Percentiles rank a stretch among this genome's conserved stretches.
Conservation (phyloP, 2,329 filamentous ascomycete genomes). For the Fusarium sp. region DNA sequence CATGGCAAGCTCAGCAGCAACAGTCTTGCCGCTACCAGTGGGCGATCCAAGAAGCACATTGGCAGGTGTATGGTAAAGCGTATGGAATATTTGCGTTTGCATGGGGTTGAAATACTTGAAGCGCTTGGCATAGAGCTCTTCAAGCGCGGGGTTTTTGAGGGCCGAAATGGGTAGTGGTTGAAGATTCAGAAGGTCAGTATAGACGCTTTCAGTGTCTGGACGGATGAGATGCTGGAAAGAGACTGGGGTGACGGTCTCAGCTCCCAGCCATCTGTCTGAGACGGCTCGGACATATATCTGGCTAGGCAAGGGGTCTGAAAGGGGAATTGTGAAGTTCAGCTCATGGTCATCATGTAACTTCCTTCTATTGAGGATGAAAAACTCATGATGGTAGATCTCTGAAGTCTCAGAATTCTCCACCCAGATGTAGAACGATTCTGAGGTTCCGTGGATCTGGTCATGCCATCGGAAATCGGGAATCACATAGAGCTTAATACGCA, state of each 20-base stretch:
- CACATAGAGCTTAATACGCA: slow-evolving; percentile 87
- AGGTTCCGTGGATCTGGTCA: slow-evolving; percentile 89
- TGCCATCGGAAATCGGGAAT: slow-evolving; percentile 95
- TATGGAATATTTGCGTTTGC: slow-evolving; percentile 99
- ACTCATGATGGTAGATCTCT: slow-evolving; percentile 97
- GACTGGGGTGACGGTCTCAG: slow-evolving; percentile 92
- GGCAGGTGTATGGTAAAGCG: slow-evolving; percentile 87
- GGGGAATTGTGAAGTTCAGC: slow-evolving; percentile 94
- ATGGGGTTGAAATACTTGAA: slow-evolving; percentile 99
- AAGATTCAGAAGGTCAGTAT: slow-evolving; percentile 90
- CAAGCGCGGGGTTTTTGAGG: slow-evolving; percentile 83
- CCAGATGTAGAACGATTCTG: slow-evolving; percentile 98
- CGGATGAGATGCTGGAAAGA: slow-evolving; percentile 98
- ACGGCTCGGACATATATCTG: slow-evolving; percentile 96
- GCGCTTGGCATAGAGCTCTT: slow-evolving; percentile 86
- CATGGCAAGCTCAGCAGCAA: slow-evolving; percentile 96
- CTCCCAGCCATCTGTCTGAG: slow-evolving; percentile 95
- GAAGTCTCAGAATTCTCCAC: slow-evolving; percentile 98
- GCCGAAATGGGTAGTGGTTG: slow-evolving; percentile 89
- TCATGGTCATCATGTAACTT: slow-evolving; percentile 97
- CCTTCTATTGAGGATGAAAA: slow-evolving; percentile 88
- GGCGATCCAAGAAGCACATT: slow-evolving; percentile 96
- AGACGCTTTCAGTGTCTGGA: slow-evolving; percentile 96
- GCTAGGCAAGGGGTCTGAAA: slow-evolving; percentile 89
- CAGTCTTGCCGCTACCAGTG: slow-evolving; percentile 96